Conservation (phyloP, 129 eudicot species). For the Apium graveolens region DNA sequence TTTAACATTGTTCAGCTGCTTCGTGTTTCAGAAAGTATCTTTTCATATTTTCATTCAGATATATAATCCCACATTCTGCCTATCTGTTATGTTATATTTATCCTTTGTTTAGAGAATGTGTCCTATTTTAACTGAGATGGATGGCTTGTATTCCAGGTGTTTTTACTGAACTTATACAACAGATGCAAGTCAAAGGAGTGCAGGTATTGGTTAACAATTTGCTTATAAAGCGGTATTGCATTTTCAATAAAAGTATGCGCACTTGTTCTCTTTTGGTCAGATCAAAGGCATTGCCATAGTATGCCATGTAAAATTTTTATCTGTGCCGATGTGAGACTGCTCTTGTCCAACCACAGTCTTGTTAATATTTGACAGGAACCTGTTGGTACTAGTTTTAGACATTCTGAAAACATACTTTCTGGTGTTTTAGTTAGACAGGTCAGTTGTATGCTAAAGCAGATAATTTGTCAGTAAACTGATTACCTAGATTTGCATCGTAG, state of each 20-base stretch:
- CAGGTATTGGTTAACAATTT: slow-evolving; percentile 46
- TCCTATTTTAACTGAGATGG: slow-evolving; percentile 5
- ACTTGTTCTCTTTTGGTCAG: neutral
- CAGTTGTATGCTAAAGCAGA: neutral
- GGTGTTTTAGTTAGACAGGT: neutral
- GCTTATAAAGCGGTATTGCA: neutral
- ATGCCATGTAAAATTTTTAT: neutral
- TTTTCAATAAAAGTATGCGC: neutral
- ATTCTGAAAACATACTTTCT: neutral
- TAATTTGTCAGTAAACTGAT: neutral
- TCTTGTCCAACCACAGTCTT: neutral
- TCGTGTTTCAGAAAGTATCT: neutral
- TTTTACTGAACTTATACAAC: slow-evolving; percentile 96
- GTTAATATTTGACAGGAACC: neutral
- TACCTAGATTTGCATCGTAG: neutral
- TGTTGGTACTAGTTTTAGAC: neutral
- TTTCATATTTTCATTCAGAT: neutral
- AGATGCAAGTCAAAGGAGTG: slow-evolving; percentile 97
- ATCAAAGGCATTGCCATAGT: neutral
- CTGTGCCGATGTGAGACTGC: neutral
- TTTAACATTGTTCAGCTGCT: neutral
- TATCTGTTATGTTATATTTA: neutral
- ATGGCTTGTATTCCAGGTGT: slow-evolving; percentile 53
- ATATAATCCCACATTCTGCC: neutral
- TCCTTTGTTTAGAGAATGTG: neutral